These are phyloP conservation scores for Ogataea haglerorum DNA, from an alignment of 805 yeast genomes.

Conservation along the genomic window DNA sequence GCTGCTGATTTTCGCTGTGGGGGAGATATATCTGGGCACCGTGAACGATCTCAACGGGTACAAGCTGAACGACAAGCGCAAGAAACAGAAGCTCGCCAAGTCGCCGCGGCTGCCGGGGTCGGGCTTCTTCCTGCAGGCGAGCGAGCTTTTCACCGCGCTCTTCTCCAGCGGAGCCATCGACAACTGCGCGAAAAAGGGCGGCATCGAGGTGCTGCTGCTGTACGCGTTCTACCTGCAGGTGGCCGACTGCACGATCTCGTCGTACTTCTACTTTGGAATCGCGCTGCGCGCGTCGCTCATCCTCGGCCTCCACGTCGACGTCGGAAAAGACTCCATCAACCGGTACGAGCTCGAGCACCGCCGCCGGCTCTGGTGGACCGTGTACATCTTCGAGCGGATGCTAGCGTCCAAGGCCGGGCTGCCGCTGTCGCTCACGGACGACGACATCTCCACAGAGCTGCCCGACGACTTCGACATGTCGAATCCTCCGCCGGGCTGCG, in stretches of 20 bases:
- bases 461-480: conserved; percentile 71
- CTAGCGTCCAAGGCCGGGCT: conserved; percentile 77
- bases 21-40: conserved; percentile 80
- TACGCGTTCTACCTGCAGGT: conserved; percentile 81
- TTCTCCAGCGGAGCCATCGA: conserved; percentile 80
- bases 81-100: conserved; percentile 18
- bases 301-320: conserved; percentile 79
- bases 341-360: conserved; percentile 53
- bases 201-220: conserved; percentile 68
- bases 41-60: conserved; percentile 60
- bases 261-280: conserved; percentile 75
- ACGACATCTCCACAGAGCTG: conserved; percentile 72
- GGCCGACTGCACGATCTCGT: conserved; percentile 79
- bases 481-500: conserved; percentile 56
- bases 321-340: conserved; percentile 58
- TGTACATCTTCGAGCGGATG: conserved; percentile 56
- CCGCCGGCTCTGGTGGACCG: conserved; percentile 39
- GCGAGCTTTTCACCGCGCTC: conserved; percentile 72
- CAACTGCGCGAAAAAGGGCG: conserved; percentile 74
- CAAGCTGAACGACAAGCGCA: conserved; percentile 30
- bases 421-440: conserved; percentile 75
- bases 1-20: conserved; percentile 67
- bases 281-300: conserved; percentile 71
- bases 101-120: conserved; percentile 67
- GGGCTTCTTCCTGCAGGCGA: conserved; percentile 73